Conservation (phyloP, 1,139 yeast genomes). For the Taphrina communis region DNA sequence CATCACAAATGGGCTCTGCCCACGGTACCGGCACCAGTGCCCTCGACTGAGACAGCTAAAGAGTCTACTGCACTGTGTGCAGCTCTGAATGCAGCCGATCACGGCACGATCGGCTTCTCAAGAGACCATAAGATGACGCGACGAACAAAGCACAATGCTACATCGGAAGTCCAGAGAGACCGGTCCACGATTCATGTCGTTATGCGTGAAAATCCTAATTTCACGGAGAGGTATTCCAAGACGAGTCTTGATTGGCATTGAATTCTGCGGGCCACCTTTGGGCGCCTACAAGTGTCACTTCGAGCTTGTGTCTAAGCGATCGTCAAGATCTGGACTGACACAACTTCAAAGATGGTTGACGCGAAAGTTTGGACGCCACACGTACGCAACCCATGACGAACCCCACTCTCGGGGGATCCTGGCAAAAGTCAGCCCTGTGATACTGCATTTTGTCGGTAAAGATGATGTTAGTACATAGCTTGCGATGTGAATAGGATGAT, state of each 20-base stretch:
- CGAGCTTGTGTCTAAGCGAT: not conserved
- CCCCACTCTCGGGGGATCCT: not conserved
- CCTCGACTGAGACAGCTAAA: too few relatives aligned
- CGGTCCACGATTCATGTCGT: not conserved
- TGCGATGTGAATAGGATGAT: too few relatives aligned
- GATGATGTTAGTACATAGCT: too few relatives aligned
- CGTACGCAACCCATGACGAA: not conserved
- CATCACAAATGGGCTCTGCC: too few relatives aligned
- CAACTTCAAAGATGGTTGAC: not conserved
- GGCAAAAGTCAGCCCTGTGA: not conserved
- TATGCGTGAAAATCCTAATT: not conserved
- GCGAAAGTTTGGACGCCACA: not conserved
- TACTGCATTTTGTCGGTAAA: not conserved
- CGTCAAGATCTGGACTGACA: not conserved
- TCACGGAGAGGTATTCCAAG: not conserved
- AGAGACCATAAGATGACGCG: too few relatives aligned
- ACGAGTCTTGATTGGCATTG: not conserved
- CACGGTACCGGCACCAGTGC: too few relatives aligned
- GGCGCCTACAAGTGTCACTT: not conserved
- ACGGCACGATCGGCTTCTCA: too few relatives aligned
- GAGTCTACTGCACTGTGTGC: too few relatives aligned
- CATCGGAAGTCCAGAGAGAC: not conserved
- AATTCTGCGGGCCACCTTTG: not conserved
- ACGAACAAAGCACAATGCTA: too few relatives aligned
- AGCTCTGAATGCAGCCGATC: too few relatives aligned